Evolutionary conservation across 257 asterid species (phyloP).

Genomic region (Solanum medicagineum): DNA sequence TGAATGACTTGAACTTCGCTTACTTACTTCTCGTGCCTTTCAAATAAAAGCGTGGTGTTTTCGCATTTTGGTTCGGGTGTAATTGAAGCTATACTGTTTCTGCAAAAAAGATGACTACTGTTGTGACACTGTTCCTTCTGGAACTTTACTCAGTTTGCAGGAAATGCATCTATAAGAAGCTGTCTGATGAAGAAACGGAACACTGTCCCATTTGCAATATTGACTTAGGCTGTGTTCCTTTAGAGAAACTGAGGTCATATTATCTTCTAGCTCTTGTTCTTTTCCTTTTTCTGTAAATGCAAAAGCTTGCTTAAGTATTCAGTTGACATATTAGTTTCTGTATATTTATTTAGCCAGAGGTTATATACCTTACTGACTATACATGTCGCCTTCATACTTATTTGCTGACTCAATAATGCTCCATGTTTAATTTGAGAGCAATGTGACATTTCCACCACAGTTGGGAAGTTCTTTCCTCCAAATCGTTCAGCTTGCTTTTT

Average conservation of each 20-base stretch:
- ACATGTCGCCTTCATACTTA: neutral
- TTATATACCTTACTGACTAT: neutral
- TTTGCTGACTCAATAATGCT: neutral
- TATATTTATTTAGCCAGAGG: neutral
- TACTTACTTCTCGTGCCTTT: neutral
- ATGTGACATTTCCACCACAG: neutral
- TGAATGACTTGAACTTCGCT: neutral
- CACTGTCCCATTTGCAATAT: conserved; percentile 87
- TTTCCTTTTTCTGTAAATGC: neutral
- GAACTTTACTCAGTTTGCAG: conserved; percentile 58
- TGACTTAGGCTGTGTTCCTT: conserved; percentile 76
- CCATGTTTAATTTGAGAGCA: neutral
- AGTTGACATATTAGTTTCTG: neutral
- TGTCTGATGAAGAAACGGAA: conserved; percentile 73
- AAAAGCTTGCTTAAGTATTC: neutral
- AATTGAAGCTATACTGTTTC: neutral
- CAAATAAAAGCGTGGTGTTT: neutral
- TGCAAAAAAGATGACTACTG: neutral
- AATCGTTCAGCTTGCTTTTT: neutral
- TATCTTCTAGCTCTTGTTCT: conserved; percentile 2
- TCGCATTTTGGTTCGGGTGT: neutral
- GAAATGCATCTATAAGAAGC: conserved; percentile 80
- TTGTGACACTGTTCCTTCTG: neutral
- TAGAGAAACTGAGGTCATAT: conserved; percentile 82
- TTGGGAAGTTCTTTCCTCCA: neutral